Evolutionary conservation across 192 early-diverging fungal species (phyloP).

Genomic region (Backusella luteola): DNA sequence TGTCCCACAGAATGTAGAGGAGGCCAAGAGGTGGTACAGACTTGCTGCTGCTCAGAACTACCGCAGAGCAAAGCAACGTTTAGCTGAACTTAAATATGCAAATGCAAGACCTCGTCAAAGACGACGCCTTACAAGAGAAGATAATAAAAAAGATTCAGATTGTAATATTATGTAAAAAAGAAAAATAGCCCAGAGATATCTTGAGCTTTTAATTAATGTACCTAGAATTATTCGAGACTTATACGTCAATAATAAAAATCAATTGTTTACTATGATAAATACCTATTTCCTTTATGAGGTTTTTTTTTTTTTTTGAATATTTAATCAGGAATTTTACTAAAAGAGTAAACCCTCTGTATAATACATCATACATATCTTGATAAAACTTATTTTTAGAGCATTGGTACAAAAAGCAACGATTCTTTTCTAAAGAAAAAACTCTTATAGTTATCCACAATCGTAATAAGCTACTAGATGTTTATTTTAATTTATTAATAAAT

Average conservation of each 20-base stretch:
- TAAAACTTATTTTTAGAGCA: too few species aligned
- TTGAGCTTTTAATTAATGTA: neutral
- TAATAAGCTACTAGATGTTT: neutral
- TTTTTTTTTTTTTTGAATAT: neutral
- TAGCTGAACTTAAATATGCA: conserved; percentile 75
- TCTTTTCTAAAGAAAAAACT: too few species aligned
- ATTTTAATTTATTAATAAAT: neutral
- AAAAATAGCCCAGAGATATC: neutral
- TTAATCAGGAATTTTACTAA: neutral
- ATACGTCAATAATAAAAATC: neutral
- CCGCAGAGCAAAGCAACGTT: conserved; percentile 74
- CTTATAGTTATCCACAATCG: neutral
- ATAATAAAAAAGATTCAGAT: conserved; percentile 15
- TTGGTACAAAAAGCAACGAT: too few species aligned
- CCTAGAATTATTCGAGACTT: neutral
- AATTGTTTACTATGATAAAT: neutral
- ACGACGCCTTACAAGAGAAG: conserved; percentile 16
- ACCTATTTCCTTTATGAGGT: neutral
- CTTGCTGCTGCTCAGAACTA: conserved; percentile 84
- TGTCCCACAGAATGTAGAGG: conserved; percentile 68
- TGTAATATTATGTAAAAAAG: conserved; percentile 31
- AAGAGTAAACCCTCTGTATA: neutral
- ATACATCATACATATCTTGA: too few species aligned
- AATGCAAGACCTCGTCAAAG: conserved; percentile 24
- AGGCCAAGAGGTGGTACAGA: conserved; percentile 88